phyloP scores from a whole-genome alignment of 2,329 filamentous ascomycete species.

The Aspergillus cejpii region DNA sequence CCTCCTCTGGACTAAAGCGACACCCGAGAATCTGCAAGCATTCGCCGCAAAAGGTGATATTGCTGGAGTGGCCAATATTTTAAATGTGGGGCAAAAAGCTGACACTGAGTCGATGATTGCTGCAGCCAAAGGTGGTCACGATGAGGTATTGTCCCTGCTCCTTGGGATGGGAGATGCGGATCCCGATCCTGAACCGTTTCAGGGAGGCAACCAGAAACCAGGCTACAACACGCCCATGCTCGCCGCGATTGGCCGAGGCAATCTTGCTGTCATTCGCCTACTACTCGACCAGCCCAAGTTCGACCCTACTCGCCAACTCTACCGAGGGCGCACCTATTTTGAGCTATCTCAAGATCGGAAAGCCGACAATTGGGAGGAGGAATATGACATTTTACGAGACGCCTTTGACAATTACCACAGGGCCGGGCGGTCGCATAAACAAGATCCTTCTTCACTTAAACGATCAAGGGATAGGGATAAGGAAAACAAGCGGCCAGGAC shows the following conservation, averaged over 20 bases:
- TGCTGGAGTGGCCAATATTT: slow-evolving; percentile 44
- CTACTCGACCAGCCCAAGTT: slow-evolving; percentile 71
- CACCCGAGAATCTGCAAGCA: slow-evolving; percentile 44
- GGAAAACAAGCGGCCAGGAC: slow-evolving; percentile 28
- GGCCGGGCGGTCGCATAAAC: slow-evolving; percentile 30
- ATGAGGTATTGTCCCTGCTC: slow-evolving; percentile 74
- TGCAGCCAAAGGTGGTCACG: slow-evolving; percentile 85
- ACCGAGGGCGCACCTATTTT: slow-evolving; percentile 72
- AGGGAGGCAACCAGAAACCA: slow-evolving; percentile 45
- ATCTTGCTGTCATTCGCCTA: slow-evolving; percentile 75
- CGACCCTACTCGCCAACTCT: slow-evolving; percentile 68
- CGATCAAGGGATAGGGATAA: slow-evolving; percentile 37
- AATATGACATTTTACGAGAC: slow-evolving; percentile 73
- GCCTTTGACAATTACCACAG: slow-evolving; percentile 39
- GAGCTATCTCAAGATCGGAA: slow-evolving; percentile 77
- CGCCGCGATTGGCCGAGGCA: slow-evolving; percentile 82
- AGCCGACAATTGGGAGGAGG: slow-evolving; percentile 84
- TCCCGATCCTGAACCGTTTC: slow-evolving; percentile 62
- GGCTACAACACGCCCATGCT: slow-evolving; percentile 89
- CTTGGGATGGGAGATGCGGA: slow-evolving; percentile 61
- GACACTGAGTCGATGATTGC: slow-evolving; percentile 86
- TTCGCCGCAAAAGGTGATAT: slow-evolving; percentile 47
- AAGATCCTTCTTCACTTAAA: slow-evolving; percentile 34
- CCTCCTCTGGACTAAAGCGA: slow-evolving; percentile 47
- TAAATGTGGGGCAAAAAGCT: slow-evolving; percentile 48